These are phyloP conservation scores for Candida sanyaensis DNA, from an alignment of 1,139 yeast species.

Conservation along the genomic window DNA sequence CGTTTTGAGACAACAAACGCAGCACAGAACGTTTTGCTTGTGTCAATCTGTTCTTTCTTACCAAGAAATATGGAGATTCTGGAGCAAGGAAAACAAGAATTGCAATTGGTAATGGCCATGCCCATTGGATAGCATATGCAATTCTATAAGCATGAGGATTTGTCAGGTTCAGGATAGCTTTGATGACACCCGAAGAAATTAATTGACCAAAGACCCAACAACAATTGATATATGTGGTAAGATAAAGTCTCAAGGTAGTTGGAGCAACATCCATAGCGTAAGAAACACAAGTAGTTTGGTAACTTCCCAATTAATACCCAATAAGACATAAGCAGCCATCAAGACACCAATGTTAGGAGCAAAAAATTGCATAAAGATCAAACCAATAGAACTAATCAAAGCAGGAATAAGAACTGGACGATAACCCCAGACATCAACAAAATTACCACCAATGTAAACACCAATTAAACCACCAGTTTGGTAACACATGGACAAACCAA, in stretches of 20 bases:
- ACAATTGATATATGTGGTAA: conserved; percentile 49
- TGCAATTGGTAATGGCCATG: conserved; percentile 56
- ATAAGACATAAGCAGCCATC: conserved; percentile 46
- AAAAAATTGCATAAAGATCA: conserved; percentile 52
- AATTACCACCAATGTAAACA: conserved; percentile 41
- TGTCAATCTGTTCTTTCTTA: conserved; percentile 31
- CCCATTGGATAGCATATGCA: conserved; percentile 56
- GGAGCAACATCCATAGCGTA: conserved; percentile 58
- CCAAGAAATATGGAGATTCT: conserved; percentile 48
- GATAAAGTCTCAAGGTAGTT: conserved; percentile 44
- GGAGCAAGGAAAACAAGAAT: conserved; percentile 41
- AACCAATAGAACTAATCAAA: conserved; percentile 33
- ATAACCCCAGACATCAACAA: conserved; percentile 50
- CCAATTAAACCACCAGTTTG: conserved; percentile 51
- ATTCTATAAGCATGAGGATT: conserved; percentile 36
- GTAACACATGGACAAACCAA: conserved; percentile 45
- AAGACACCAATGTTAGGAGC: conserved; percentile 43
- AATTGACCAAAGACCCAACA: conserved; percentile 57
- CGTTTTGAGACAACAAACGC: conserved; percentile 35
- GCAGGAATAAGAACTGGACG: conserved; percentile 43
- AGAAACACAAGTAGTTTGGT: conserved; percentile 49
- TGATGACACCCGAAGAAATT: conserved; percentile 47
- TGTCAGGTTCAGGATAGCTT: conserved; percentile 32
- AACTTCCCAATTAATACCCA: conserved; percentile 55
- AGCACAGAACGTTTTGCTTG: conserved; percentile 38